These are phyloP conservation scores for Cryptosporidium muris DNA, from an alignment of 169 alveolate species.

Conservation along the genomic window DNA sequence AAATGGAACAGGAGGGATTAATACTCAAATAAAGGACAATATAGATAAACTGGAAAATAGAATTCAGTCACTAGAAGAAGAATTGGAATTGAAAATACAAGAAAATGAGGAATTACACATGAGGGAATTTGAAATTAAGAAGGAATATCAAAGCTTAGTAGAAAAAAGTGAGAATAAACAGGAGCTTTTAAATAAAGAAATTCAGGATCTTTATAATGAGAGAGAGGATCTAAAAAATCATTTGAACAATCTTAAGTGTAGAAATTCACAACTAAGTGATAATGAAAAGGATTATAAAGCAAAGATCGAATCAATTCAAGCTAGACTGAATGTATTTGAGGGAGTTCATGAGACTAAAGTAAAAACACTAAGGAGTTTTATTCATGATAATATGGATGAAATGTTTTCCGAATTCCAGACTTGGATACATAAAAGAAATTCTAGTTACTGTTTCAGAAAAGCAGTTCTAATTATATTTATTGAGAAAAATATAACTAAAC, in stretches of 20 bases:
- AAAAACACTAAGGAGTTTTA: background rate
- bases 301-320: background rate
- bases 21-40: slow-evolving; percentile 27
- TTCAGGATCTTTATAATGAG: slow-evolving; percentile 6
- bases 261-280: background rate
- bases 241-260: background rate
- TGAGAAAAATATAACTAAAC: too few relatives aligned
- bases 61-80: slow-evolving; percentile 71
- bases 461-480: too few relatives aligned
- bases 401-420: too few relatives aligned
- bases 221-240: background rate
- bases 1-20: slow-evolving; percentile 15
- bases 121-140: slow-evolving; percentile 67
- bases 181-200: slow-evolving; percentile 12
- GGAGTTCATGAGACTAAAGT: background rate
- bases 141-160: slow-evolving; percentile 17
- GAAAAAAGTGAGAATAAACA: slow-evolving; percentile 9
- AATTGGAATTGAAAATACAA: slow-evolving; percentile 57
- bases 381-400: background rate
- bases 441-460: background rate
- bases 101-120: slow-evolving; percentile 74
- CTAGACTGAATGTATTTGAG: background rate
- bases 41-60: slow-evolving; percentile 37
- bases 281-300: slow-evolving; percentile 8
- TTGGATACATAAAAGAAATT: too few relatives aligned